These are phyloP conservation scores for Trichophaea hybrida DNA, from an alignment of 2,329 filamentous ascomycete genomes.

Conservation along the genomic window DNA sequence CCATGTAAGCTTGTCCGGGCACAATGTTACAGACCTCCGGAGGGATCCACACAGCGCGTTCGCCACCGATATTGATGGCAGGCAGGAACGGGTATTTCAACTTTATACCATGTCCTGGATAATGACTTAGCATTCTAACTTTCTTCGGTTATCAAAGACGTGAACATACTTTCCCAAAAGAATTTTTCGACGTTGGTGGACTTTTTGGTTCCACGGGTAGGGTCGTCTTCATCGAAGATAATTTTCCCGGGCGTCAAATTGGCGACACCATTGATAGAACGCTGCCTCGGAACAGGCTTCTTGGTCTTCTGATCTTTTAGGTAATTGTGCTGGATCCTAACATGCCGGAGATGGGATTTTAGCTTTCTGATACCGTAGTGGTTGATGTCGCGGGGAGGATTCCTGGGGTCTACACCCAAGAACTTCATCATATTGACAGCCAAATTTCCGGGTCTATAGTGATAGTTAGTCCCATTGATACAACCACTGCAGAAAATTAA, in stretches of 20 bases:
- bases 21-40: constrained; percentile 47
- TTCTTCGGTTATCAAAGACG: too few relatives aligned
- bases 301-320: neutral
- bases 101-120: neutral
- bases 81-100: neutral
- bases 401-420: constrained; percentile 30
- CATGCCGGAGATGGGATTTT: neutral
- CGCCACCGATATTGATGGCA: neutral
- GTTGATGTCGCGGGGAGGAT: constrained; percentile 23
- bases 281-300: neutral
- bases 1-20: constrained; percentile 48
- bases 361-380: neutral
- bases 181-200: neutral
- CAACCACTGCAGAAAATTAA: constrained; percentile 23
- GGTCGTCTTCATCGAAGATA: neutral
- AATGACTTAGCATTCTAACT: neutral
- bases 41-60: neutral
- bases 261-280: neutral
- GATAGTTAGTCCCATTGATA: constrained; percentile 19
- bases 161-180: neutral
- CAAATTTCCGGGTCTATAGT: constrained; percentile 28
- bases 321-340: neutral
- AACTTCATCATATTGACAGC: constrained; percentile 33
- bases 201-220: neutral
- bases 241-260: neutral